These are phyloP conservation scores for Wolfiporia cocos DNA, from an alignment of 1,284 basidiomycete genomes.

Conservation along the genomic window DNA sequence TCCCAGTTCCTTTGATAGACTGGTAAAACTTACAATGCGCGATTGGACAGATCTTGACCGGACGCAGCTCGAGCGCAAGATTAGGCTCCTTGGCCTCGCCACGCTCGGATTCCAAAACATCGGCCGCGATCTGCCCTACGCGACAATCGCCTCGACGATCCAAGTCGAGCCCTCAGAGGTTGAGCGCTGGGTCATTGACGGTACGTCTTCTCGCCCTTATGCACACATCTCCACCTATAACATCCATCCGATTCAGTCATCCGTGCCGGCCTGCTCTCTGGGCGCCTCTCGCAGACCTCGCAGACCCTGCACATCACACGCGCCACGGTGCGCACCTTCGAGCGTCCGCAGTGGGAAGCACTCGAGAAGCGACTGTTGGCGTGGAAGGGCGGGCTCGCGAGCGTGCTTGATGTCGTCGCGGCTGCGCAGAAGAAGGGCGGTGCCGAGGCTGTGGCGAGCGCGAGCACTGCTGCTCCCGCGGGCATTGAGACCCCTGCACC, in stretches of 20 bases:
- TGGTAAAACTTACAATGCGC: neutral
- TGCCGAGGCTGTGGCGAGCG: constrained; percentile 9
- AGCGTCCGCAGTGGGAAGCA: constrained; percentile 75
- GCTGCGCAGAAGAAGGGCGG: constrained; percentile 44
- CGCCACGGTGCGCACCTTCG: constrained; percentile 76
- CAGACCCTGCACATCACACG: constrained; percentile 74
- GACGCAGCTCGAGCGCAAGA: constrained; percentile 69
- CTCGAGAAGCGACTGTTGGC: constrained; percentile 74
- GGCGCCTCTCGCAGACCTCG: constrained; percentile 81
- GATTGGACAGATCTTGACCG: constrained; percentile 40
- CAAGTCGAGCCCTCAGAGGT: constrained; percentile 68
- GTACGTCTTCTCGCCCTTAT: constrained; percentile 35
- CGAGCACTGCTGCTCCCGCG: constrained; percentile 9
- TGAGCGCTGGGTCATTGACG: constrained; percentile 91
- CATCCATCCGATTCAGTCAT: constrained; percentile 52
- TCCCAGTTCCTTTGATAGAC: no score
- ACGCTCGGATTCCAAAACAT: constrained; percentile 75
- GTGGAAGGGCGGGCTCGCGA: constrained; percentile 73
- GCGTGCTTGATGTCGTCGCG: constrained; percentile 65
- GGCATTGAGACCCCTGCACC: constrained; percentile 15
- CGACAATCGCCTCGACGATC: constrained; percentile 64
- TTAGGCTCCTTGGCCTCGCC: constrained; percentile 76
- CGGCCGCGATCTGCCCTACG: constrained; percentile 73
- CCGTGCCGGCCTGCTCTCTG: constrained; percentile 75
- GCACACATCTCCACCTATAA: neutral